Evolutionary conservation across 306 rosid genomes (phyloP).

Genomic region (Vicia sativa): DNA sequence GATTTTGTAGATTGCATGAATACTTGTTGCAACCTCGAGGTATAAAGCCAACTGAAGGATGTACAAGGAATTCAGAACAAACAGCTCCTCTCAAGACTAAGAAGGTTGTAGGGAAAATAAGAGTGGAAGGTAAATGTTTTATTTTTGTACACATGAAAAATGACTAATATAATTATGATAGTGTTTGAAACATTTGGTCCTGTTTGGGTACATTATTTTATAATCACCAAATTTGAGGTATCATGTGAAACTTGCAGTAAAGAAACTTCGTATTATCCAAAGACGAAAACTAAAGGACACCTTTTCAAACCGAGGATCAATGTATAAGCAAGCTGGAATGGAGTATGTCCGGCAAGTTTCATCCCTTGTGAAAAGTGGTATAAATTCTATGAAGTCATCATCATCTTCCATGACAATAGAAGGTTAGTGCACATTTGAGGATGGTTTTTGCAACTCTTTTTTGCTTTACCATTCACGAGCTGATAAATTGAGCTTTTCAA

Average conservation of each 20-base stretch:
- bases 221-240: slow-evolving; percentile 27
- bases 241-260: slow-evolving; percentile 60
- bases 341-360: slow-evolving; percentile 79
- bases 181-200: slow-evolving; percentile 7
- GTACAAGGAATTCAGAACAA: slow-evolving; percentile 63
- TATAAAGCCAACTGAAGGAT: slow-evolving; percentile 57
- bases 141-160: not conserved
- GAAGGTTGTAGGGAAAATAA: slow-evolving; percentile 83
- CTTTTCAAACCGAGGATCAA: slow-evolving; percentile 75
- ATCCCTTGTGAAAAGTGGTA: slow-evolving; percentile 70
- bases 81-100: slow-evolving; percentile 56
- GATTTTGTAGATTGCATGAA: slow-evolving; percentile 62
- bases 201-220: slow-evolving; percentile 21
- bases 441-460: slow-evolving; percentile 25
- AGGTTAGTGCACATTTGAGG: slow-evolving; percentile 57
- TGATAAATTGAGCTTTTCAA: slow-evolving; percentile 19
- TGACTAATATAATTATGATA: slow-evolving; percentile 2
- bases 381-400: slow-evolving; percentile 64
- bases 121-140: slow-evolving; percentile 99
- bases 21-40: slow-evolving; percentile 82
- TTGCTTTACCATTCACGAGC: slow-evolving; percentile 16
- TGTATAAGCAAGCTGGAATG: slow-evolving; percentile 78
- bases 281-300: slow-evolving; percentile 73
- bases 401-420: slow-evolving; percentile 54
- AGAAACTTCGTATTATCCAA: slow-evolving; percentile 76